phyloP scores from a whole-genome alignment of 495 filamentous ascomycete genomes.

The Penicillium mononematosum region DNA sequence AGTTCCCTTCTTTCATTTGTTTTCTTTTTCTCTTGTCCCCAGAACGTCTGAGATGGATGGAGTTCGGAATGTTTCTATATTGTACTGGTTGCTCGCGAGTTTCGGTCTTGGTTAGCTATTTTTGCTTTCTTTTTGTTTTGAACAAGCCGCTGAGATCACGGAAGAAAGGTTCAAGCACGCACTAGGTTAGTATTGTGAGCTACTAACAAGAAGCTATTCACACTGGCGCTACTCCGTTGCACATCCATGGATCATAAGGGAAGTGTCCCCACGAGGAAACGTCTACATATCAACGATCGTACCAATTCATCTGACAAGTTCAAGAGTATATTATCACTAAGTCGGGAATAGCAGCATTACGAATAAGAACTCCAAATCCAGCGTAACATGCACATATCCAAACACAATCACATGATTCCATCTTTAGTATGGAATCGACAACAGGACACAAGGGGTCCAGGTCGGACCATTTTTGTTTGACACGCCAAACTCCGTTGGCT shows the following conservation, averaged over 20 bases:
- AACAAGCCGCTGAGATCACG: too few species aligned
- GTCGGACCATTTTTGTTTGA: slow-evolving; percentile 23
- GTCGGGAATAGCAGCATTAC: slow-evolving; percentile 14
- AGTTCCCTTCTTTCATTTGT: too few species aligned
- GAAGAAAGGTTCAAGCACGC: too few species aligned
- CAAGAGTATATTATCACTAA: slow-evolving; percentile 31
- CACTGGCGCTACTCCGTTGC: too few species aligned
- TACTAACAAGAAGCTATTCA: too few species aligned
- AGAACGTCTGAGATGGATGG: too few species aligned
- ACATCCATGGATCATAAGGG: background rate
- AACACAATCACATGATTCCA: slow-evolving; percentile 15
- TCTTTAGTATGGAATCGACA: slow-evolving; percentile 17
- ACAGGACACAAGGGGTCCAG: slow-evolving; percentile 12
- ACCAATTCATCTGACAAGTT: background rate
- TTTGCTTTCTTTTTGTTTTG: too few species aligned
- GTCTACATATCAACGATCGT: background rate
- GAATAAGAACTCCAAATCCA: slow-evolving; percentile 15
- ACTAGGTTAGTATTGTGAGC: too few species aligned
- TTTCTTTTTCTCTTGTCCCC: too few species aligned
- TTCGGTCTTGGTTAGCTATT: too few species aligned
- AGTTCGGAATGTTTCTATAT: too few species aligned
- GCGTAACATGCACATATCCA: slow-evolving; percentile 16
- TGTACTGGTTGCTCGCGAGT: too few species aligned
- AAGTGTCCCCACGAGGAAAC: background rate
- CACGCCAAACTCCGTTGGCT: slow-evolving; percentile 22